A percentile compares a stretch with the other conserved stretches of the same genome.
These are phyloP conservation scores for Trichophyton simii DNA, from an alignment of 2,329 filamentous ascomycete genomes.

Conservation along the genomic window DNA sequence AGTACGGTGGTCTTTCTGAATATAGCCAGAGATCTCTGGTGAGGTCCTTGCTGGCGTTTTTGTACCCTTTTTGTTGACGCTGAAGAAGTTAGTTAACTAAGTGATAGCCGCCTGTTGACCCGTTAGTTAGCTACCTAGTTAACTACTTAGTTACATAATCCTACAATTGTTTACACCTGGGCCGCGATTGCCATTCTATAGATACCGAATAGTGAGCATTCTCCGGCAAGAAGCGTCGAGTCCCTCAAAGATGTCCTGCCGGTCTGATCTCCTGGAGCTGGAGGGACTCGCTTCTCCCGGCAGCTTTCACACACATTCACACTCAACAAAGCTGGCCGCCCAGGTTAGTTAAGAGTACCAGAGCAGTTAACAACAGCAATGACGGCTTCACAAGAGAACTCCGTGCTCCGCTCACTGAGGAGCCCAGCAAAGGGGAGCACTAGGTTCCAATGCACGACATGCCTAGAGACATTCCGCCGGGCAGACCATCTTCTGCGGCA, in stretches of 20 bases:
- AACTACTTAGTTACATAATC: not conserved
- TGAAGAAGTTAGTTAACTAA: not conserved
- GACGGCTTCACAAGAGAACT: not conserved
- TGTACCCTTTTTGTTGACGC: not conserved
- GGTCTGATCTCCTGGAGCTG: not conserved
- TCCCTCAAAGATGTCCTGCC: not conserved
- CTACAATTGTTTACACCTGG: not conserved
- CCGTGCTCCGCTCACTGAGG: not conserved
- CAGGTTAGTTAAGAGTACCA: no score
- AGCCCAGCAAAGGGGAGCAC: conserved; percentile 7
- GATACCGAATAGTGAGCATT: not conserved
- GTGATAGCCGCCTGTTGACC: no score
- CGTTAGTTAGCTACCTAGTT: no score
- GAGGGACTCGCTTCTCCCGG: not conserved
- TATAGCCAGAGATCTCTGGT: not conserved
- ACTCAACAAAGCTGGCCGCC: not conserved
- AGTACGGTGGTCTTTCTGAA: not conserved
- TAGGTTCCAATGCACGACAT: conserved; percentile 29
- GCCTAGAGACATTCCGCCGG: conserved; percentile 35
- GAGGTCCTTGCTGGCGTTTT: not conserved
- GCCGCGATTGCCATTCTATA: not conserved
- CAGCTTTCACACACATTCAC: not conserved
- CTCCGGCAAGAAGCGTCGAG: not conserved
- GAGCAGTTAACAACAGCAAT: not conserved
- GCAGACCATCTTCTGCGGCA: conserved; percentile 40